Conservation (phyloP, 2,329 filamentous ascomycete genomes). For the Zymoseptoria pseudotritici region DNA sequence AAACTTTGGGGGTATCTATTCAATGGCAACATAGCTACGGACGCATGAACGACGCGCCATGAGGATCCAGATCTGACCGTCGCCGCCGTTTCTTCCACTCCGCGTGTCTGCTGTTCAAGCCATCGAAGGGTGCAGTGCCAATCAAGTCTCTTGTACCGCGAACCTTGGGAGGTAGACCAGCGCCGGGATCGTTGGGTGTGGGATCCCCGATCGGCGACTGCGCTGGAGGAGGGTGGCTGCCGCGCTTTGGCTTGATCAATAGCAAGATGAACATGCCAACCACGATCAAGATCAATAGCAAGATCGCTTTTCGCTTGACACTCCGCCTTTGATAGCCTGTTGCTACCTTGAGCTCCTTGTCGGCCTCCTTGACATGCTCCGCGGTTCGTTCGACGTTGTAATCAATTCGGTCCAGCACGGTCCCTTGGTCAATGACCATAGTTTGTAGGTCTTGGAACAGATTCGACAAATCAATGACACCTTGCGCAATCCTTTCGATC, state of each 20-base stretch:
- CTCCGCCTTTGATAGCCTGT: slow-evolving; percentile 78
- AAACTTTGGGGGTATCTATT: neutral
- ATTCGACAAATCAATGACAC: slow-evolving; percentile 93
- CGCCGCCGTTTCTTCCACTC: slow-evolving; percentile 21
- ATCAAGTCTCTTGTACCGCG: neutral
- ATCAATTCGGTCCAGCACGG: slow-evolving; percentile 46
- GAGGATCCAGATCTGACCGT: slow-evolving; percentile 1
- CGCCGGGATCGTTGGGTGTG: slow-evolving; percentile 12
- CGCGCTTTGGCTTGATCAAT: slow-evolving; percentile 64
- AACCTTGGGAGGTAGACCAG: slow-evolving; percentile 9
- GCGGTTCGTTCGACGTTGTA: slow-evolving; percentile 97
- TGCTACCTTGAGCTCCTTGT: slow-evolving; percentile 82
- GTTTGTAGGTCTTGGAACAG: slow-evolving; percentile 93
- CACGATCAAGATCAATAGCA: slow-evolving; percentile 78
- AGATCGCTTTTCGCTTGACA: slow-evolving; percentile 85
- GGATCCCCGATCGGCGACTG: slow-evolving; percentile 5
- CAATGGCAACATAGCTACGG: slow-evolving; percentile 7
- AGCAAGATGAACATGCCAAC: slow-evolving; percentile 80
- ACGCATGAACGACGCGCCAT: neutral
- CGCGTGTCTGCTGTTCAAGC: slow-evolving; percentile 6
- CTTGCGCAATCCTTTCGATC: slow-evolving; percentile 96
- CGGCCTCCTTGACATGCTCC: slow-evolving; percentile 84
- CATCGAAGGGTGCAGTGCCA: neutral
- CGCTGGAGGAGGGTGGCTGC: slow-evolving; percentile 7
- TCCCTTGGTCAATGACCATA: slow-evolving; percentile 62